Conservation (phyloP, 2,329 filamentous ascomycete genomes). For the Colletotrichum sp. region DNA sequence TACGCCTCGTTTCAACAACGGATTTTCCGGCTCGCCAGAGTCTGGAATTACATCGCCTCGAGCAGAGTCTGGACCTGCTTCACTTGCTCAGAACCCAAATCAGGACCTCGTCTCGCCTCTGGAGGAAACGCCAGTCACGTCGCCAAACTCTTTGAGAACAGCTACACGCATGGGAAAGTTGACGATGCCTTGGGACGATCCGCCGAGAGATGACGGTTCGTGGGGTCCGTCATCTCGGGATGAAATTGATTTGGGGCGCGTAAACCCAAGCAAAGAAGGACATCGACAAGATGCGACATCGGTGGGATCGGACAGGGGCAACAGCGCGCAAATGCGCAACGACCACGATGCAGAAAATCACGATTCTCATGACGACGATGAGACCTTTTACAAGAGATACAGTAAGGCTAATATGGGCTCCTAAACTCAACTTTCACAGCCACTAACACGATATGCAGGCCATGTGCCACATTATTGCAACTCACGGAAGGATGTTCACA, state of each 20-base stretch:
- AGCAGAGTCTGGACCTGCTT: background rate
- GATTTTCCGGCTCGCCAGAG: background rate
- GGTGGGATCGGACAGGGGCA: background rate
- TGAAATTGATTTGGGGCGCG: background rate
- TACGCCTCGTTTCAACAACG: background rate
- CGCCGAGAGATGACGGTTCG: background rate
- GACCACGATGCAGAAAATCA: background rate
- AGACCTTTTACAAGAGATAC: conserved; percentile 33
- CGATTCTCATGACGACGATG: conserved; percentile 27
- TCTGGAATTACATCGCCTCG: background rate
- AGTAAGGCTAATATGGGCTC: conserved; percentile 21
- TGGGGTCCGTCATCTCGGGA: background rate
- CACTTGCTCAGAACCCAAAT: background rate
- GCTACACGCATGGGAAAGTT: background rate
- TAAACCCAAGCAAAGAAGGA: background rate
- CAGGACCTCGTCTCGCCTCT: conserved; percentile 8
- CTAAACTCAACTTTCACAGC: background rate
- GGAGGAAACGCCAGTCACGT: background rate
- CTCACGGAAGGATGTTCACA: conserved; percentile 35
- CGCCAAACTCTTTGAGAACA: background rate
- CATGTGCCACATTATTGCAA: conserved; percentile 37
- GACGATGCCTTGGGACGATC: conserved; percentile 15
- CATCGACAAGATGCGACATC: background rate
- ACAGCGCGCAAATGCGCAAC: background rate
- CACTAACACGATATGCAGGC: background rate